Percentiles rank a stretch among this genome's conserved stretches.
These are phyloP conservation scores for Trifolium subterraneum DNA, from an alignment of 306 rosid genomes.

Conservation along the genomic window DNA sequence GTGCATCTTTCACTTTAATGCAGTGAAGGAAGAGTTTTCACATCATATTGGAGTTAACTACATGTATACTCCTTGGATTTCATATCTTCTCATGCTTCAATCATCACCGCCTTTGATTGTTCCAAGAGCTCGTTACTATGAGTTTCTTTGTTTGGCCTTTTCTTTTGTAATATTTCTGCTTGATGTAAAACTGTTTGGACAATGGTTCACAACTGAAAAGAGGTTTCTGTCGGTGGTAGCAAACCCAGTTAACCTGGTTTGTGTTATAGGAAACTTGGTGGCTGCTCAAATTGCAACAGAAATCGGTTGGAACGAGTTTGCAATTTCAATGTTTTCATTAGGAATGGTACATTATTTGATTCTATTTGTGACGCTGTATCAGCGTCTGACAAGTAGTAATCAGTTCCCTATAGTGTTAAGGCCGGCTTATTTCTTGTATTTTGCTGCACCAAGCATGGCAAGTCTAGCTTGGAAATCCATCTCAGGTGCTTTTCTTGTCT, in stretches of 20 bases:
- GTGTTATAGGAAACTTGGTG: constrained; percentile 58
- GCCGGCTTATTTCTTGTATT: constrained; percentile 58
- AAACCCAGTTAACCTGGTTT: constrained; percentile 57
- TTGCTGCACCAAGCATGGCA: constrained; percentile 66
- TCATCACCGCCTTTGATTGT: constrained; percentile 46
- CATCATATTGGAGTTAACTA: constrained; percentile 56
- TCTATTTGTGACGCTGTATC: constrained; percentile 57
- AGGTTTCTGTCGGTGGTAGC: constrained; percentile 55
- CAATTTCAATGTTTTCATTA: constrained; percentile 50
- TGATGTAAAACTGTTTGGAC: constrained; percentile 54
- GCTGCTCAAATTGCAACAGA: constrained; percentile 52
- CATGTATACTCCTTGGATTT: constrained; percentile 62
- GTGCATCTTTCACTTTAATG: constrained; percentile 49
- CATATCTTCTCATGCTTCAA: constrained; percentile 62
- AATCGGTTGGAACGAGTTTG: constrained; percentile 60
- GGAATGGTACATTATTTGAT: constrained; percentile 54
- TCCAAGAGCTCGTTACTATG: constrained; percentile 4
- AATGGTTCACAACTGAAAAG: constrained; percentile 59
- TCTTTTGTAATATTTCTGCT: constrained; percentile 49
- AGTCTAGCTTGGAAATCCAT: constrained; percentile 65
- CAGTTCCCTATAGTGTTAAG: constrained; percentile 46
- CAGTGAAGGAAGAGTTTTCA: constrained; percentile 53
- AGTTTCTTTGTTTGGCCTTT: constrained; percentile 48
- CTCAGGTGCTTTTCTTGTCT: constrained; percentile 43
- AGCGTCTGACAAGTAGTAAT: constrained; percentile 46